Percentiles rank a stretch among this genome's conserved stretches.
Conservation (phyloP, 1,139 yeast species). For the Candida labiduridarum region DNA sequence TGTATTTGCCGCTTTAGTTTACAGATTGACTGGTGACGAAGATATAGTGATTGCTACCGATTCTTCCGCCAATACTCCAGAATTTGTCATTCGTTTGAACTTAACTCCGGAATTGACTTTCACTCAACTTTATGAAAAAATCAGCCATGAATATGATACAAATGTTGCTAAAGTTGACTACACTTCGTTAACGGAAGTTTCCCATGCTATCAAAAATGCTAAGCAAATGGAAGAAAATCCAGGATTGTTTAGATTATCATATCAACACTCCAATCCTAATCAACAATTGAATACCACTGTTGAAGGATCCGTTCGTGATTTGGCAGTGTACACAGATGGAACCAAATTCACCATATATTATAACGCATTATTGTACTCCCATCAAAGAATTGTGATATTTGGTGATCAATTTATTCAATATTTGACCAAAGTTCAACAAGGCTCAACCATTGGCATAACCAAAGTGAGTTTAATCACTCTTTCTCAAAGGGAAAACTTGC, state of each 20-base stretch:
- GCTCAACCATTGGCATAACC: conserved; percentile 52
- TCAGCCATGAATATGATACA: conserved; percentile 44
- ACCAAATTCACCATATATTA: conserved; percentile 50
- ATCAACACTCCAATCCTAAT: conserved; percentile 47
- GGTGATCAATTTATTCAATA: conserved; percentile 74
- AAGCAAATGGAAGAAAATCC: conserved; percentile 61
- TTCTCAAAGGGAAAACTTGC: conserved; percentile 61
- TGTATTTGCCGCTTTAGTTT: conserved; percentile 71
- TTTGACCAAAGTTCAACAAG: conserved; percentile 28
- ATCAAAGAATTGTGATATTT: conserved; percentile 66
- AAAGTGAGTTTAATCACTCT: conserved; percentile 67
- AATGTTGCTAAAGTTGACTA: conserved; percentile 43
- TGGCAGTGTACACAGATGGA: conserved; percentile 53
- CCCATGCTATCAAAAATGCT: conserved; percentile 48
- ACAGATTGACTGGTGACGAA: conserved; percentile 89
- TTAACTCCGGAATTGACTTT: conserved; percentile 60
- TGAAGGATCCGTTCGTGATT: conserved; percentile 61
- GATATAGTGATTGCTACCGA: conserved; percentile 85
- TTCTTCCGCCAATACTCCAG: conserved; percentile 38
- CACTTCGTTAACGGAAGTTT: conserved; percentile 57
- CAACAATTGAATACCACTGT: conserved; percentile 53
- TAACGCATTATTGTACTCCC: conserved; percentile 75
- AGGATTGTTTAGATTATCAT: conserved; percentile 64
- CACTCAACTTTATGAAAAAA: conserved; percentile 48
- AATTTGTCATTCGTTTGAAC: conserved; percentile 62